Percentiles rank a stretch among this genome's conserved stretches.
These are phyloP conservation scores for Nicotiana obtusifolia DNA, from an alignment of 257 asterid genomes.

Conservation along the genomic window DNA sequence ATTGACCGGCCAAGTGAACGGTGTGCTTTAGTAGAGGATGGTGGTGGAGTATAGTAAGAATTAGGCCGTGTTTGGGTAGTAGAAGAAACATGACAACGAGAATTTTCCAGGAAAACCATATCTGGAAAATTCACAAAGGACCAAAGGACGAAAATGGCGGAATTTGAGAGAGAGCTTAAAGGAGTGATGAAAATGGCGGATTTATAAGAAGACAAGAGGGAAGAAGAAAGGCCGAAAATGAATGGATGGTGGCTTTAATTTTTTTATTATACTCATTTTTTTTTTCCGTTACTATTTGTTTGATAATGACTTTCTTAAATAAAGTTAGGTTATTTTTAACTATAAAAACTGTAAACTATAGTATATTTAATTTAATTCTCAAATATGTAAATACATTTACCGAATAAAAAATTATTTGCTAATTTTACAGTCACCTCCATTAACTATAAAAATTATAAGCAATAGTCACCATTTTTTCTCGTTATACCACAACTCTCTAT, in stretches of 20 bases:
- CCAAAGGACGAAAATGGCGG: background rate
- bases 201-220: slow-evolving; percentile 1
- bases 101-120: slow-evolving; percentile 36
- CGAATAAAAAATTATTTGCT: no score
- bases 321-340: no score
- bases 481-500: no score
- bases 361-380: no score
- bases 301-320: no score
- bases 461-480: no score
- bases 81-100: slow-evolving; percentile 16
- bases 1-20: slow-evolving; percentile 43
- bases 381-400: no score
- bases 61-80: slow-evolving; percentile 15
- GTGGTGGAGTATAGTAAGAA: slow-evolving; percentile 33
- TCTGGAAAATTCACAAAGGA: background rate
- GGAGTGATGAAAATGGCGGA: slow-evolving; percentile 10
- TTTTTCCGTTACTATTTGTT: no score
- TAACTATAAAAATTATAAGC: no score
- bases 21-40: slow-evolving; percentile 16
- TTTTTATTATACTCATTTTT: no score
- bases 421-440: no score
- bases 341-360: no score
- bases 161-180: background rate
- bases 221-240: slow-evolving; percentile 5
- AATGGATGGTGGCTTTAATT: background rate